These are phyloP conservation scores for Cladorrhinum samala DNA, from an alignment of 495 filamentous ascomycete species.

Conservation along the genomic window DNA sequence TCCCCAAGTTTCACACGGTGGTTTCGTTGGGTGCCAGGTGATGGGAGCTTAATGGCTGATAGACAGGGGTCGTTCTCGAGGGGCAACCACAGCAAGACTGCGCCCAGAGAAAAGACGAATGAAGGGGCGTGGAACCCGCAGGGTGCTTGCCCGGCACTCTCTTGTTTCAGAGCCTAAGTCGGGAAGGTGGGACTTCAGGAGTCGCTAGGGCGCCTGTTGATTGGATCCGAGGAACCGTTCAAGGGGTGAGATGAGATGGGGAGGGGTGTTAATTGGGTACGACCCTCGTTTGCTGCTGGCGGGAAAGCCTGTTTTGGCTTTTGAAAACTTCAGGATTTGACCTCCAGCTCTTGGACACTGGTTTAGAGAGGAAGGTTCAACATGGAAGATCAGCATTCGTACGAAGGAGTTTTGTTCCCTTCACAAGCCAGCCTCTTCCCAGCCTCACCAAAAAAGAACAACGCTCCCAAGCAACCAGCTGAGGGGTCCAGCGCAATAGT, in stretches of 20 bases:
- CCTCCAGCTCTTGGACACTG: not conserved
- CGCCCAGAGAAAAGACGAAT: slow-evolving; percentile 15
- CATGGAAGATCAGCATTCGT: too few species aligned
- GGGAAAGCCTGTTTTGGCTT: slow-evolving; percentile 10
- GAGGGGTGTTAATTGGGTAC: too few species aligned
- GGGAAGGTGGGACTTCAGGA: slow-evolving; percentile 18
- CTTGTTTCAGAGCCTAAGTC: slow-evolving; percentile 23
- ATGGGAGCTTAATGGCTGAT: slow-evolving; percentile 17
- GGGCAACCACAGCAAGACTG: not conserved
- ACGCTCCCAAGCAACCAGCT: not conserved
- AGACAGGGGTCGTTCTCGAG: slow-evolving; percentile 18
- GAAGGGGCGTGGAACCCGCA: slow-evolving; percentile 25
- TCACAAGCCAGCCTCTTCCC: too few species aligned
- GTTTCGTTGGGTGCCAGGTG: slow-evolving; percentile 20
- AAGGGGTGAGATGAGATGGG: slow-evolving; percentile 9
- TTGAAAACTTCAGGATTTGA: not conserved
- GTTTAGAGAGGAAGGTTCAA: too few species aligned
- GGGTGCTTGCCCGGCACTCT: slow-evolving; percentile 21
- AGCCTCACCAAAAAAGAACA: not conserved
- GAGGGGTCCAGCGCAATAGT: not conserved
- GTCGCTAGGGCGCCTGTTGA: slow-evolving; percentile 7
- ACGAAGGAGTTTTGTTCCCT: too few species aligned
- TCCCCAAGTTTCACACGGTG: slow-evolving; percentile 25
- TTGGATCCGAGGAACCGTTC: slow-evolving; percentile 18
- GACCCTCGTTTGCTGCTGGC: too few species aligned